Conservation (phyloP, 192 early-diverging fungal species). For the Ambispora gerdemannii region DNA sequence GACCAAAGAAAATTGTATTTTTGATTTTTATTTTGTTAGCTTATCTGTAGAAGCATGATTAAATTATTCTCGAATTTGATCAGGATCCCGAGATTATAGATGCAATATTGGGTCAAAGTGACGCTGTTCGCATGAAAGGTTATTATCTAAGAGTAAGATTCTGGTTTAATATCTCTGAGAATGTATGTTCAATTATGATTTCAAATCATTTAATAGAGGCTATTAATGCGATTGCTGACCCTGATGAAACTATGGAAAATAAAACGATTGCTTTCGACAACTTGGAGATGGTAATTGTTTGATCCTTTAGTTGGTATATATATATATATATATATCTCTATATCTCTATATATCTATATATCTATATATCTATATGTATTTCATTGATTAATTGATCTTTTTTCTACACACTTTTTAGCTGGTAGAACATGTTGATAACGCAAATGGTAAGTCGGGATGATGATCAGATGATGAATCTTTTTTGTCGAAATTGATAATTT, state of each 20-base stretch:
- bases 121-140: constrained; percentile 79
- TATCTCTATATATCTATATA: no score
- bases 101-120: constrained; percentile 89
- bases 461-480: no score
- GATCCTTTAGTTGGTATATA: constrained; percentile 32
- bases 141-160: neutral
- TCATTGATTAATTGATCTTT: neutral
- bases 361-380: no score
- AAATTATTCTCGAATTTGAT: no score
- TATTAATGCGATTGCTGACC: constrained; percentile 62
- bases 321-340: no score
- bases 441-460: constrained; percentile 50
- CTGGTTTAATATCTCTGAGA: neutral
- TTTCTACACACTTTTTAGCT: constrained; percentile 39
- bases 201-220: constrained; percentile 53
- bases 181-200: neutral
- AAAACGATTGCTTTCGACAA: constrained; percentile 86
- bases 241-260: constrained; percentile 57
- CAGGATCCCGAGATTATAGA: constrained; percentile 87
- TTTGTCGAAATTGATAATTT: no score
- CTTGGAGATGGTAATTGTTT: constrained; percentile 70
- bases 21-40: neutral
- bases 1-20: neutral
- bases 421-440: constrained; percentile 87
- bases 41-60: no score